Conservation (phyloP, 805 yeast species). For the Candida saitoana region DNA sequence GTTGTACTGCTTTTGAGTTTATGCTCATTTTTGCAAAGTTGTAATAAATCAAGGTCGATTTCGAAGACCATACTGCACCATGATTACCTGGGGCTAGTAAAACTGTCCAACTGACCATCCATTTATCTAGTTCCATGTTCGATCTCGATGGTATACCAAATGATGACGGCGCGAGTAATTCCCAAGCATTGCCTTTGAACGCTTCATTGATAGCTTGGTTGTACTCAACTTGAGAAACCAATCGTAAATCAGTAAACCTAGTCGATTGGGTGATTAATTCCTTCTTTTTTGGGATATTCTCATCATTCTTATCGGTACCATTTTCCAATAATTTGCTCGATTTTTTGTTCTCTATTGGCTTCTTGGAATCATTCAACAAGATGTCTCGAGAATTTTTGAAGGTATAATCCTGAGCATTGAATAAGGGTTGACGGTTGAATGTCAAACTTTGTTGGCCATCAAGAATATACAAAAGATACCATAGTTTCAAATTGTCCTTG, state of each 20-base stretch:
- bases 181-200: constrained; percentile 59
- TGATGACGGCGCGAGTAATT: constrained; percentile 51
- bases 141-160: constrained; percentile 68
- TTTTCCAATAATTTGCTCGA: background rate
- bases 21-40: constrained; percentile 75
- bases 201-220: constrained; percentile 60
- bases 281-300: constrained; percentile 4
- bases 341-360: constrained; percentile 1
- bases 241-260: constrained; percentile 46
- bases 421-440: constrained; percentile 52
- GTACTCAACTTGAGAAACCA: constrained; percentile 65
- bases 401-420: constrained; percentile 45
- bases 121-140: constrained; percentile 63
- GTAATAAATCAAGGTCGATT: constrained; percentile 64
- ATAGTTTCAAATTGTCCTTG: constrained; percentile 52
- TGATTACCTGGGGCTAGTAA: constrained; percentile 57
- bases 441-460: constrained; percentile 70
- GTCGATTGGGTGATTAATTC: constrained; percentile 7
- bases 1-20: constrained; percentile 49
- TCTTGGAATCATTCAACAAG: constrained; percentile 12
- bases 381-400: constrained; percentile 40
- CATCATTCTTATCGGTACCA: background rate
- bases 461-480: constrained; percentile 62
- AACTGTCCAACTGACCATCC: constrained; percentile 83
- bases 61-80: constrained; percentile 59